phyloP scores from a whole-genome alignment of 192 early-diverging fungal species.

The Pecoramyces ruminantium region DNA sequence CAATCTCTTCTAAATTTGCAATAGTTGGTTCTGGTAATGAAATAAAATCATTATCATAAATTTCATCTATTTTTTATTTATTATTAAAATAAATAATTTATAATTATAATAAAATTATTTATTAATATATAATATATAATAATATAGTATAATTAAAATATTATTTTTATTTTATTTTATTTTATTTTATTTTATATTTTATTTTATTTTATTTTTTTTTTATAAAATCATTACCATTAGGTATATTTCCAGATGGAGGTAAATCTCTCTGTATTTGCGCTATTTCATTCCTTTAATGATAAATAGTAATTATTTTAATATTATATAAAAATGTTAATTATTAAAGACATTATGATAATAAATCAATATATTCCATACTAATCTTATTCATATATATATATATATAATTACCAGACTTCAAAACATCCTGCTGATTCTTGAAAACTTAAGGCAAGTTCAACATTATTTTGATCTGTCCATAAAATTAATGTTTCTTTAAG shows the following conservation, averaged over 20 bases:
- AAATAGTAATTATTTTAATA: too few species aligned
- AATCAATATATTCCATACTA: too few species aligned
- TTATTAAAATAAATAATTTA: too few species aligned
- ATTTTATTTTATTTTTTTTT: too few species aligned
- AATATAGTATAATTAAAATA: too few species aligned
- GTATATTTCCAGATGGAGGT: constrained; percentile 1
- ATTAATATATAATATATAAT: too few species aligned
- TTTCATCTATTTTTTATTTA: constrained; percentile 15
- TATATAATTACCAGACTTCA: constrained; percentile 49
- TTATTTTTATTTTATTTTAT: too few species aligned
- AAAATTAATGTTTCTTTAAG: constrained; percentile 81
- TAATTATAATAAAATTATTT: too few species aligned
- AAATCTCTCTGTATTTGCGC: constrained; percentile 7
- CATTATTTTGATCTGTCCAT: constrained; percentile 63
- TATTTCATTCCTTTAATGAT: constrained; percentile 4
- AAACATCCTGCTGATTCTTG: constrained; percentile 74
- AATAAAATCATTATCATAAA: constrained; percentile 1
- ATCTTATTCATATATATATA: too few species aligned
- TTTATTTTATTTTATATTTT: too few species aligned
- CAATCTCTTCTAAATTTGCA: constrained; percentile 52
- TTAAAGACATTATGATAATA: too few species aligned
- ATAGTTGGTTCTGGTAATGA: constrained; percentile 45
- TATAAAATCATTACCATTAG: constrained; percentile 12
- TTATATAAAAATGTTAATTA: too few species aligned
- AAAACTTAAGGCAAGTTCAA: constrained; percentile 84